A percentile compares a stretch with the other conserved stretches of the same genome.
phyloP scores from a whole-genome alignment of 2,329 filamentous ascomycete species.

The Penicillium sp. region DNA sequence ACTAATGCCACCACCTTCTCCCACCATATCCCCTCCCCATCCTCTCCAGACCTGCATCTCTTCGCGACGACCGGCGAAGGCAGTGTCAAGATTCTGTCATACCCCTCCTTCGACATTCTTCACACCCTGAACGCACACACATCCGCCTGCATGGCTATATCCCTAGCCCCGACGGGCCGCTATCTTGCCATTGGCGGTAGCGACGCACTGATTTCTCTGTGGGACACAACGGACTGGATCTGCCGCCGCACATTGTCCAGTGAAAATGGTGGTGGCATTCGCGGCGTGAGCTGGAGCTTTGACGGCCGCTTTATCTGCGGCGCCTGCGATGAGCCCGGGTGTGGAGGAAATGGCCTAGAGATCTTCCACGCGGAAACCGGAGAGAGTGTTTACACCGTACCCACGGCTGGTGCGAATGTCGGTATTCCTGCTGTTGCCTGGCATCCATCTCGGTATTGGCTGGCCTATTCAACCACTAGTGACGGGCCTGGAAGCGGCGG shows the following conservation, averaged over 20 bases:
- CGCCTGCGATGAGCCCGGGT: constrained; percentile 48
- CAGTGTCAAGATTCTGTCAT: constrained; percentile 48
- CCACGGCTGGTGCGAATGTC: constrained; percentile 37
- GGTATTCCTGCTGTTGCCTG: constrained; percentile 49
- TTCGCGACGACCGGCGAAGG: constrained; percentile 51
- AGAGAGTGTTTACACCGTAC: constrained; percentile 48
- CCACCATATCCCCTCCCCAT: constrained; percentile 38
- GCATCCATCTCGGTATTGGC: constrained; percentile 51
- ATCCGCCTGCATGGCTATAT: constrained; percentile 47
- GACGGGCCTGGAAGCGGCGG: constrained; percentile 41
- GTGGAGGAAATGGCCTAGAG: constrained; percentile 45
- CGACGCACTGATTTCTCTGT: constrained; percentile 51
- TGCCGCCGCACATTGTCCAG: constrained; percentile 49
- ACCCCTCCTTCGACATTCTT: constrained; percentile 45
- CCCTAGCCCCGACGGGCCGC: constrained; percentile 47
- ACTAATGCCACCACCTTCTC: constrained; percentile 51
- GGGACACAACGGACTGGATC: constrained; percentile 53
- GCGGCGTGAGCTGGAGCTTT: constrained; percentile 51
- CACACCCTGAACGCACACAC: constrained; percentile 51
- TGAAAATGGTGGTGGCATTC: constrained; percentile 45
- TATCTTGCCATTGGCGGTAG: constrained; percentile 50
- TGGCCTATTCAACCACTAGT: constrained; percentile 48
- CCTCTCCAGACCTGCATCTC: constrained; percentile 41
- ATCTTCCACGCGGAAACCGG: constrained; percentile 52
- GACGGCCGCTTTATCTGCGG: constrained; percentile 50